Percentiles rank a stretch among this genome's conserved stretches.
Conservation (phyloP, 2,329 filamentous ascomycete genomes). For the Aureobasidium sp. region DNA sequence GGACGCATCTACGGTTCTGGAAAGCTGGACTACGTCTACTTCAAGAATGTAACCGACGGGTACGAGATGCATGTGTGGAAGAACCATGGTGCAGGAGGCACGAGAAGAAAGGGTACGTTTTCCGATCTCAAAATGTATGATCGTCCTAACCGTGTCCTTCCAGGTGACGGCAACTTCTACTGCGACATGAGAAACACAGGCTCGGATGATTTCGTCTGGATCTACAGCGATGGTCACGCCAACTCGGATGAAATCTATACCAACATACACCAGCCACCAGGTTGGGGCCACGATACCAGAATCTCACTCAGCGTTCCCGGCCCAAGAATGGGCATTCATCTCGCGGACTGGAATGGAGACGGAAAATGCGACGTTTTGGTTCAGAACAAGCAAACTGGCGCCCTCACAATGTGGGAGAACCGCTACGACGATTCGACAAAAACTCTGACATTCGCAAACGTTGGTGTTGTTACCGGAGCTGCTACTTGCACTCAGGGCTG, state of each 20-base stretch:
- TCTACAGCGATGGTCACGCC: constrained; percentile 18
- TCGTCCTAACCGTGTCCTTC: too few relatives aligned
- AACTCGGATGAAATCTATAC: not conserved
- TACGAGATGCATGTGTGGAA: constrained; percentile 16
- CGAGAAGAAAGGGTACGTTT: not conserved
- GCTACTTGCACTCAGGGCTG: not conserved
- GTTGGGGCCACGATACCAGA: constrained; percentile 15
- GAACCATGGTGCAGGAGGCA: constrained; percentile 23
- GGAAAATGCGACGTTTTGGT: constrained; percentile 21
- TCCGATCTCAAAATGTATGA: too few relatives aligned
- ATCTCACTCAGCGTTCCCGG: constrained; percentile 13
- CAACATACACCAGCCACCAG: constrained; percentile 10
- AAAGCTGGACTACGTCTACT: not conserved
- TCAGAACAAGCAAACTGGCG: constrained; percentile 10
- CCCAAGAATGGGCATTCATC: constrained; percentile 14
- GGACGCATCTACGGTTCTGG: not conserved
- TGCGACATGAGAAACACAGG: constrained; percentile 24
- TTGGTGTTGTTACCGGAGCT: not conserved
- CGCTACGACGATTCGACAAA: not conserved
- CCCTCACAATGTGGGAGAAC: not conserved
- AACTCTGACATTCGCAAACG: not conserved
- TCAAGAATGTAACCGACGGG: not conserved
- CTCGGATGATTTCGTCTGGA: constrained; percentile 23
- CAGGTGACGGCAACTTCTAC: constrained; percentile 24
- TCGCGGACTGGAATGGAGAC: constrained; percentile 22